Conservation (phyloP, 192 early-diverging fungal genomes). For the Umbelopsis sp. region DNA sequence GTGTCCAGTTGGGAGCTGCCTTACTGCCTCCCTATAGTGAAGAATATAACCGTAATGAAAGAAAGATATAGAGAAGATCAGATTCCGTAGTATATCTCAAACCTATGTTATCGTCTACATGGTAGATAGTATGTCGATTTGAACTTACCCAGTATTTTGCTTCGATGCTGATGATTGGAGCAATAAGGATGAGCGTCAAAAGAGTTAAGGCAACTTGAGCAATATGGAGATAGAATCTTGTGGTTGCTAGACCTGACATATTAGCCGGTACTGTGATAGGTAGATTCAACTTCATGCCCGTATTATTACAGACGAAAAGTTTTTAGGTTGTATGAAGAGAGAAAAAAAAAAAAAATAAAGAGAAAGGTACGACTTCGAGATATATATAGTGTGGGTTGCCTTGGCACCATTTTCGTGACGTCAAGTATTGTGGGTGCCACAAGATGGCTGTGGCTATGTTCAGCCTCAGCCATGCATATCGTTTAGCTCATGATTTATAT, state of each 20-base stretch:
- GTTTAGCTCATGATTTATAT: not conserved
- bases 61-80: not conserved
- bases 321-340: not conserved
- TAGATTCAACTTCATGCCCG: conserved; percentile 8
- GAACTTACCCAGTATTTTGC: conserved; percentile 33
- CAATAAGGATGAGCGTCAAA: conserved; percentile 27
- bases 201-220: conserved; percentile 14
- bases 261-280: conserved; percentile 31
- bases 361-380: not conserved
- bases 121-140: not conserved
- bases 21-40: conserved; percentile 33
- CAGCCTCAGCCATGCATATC: not conserved
- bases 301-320: not conserved
- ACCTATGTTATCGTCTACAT: too few relatives aligned
- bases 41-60: too few relatives aligned
- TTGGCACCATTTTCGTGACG: conserved; percentile 10
- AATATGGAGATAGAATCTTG: conserved; percentile 25
- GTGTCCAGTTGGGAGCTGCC: conserved; percentile 33
- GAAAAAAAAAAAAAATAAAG: not conserved
- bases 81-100: not conserved
- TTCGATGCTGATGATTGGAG: conserved; percentile 31
- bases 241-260: conserved; percentile 14
- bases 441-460: conserved; percentile 3
- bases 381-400: not conserved
- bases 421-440: conserved; percentile 5